phyloP scores from a whole-genome alignment of 805 yeast genomes.

The Metschnikowia aberdeeniae region DNA sequence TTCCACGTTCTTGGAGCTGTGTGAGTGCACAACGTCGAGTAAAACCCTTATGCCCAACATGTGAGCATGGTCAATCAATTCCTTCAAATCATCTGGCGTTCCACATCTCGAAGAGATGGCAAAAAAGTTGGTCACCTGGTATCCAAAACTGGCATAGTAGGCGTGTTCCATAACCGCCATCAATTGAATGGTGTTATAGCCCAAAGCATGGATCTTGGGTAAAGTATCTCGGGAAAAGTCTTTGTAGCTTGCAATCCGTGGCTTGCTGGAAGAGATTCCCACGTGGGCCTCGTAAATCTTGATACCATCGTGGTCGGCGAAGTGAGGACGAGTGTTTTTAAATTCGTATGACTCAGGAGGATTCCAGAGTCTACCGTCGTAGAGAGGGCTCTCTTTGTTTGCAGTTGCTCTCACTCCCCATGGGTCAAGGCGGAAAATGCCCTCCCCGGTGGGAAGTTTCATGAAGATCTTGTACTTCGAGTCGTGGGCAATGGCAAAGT shows the following conservation, averaged over 20 bases:
- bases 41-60: slow-evolving; percentile 79
- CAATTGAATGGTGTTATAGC: slow-evolving; percentile 89
- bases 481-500: slow-evolving; percentile 73
- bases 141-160: slow-evolving; percentile 96
- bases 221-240: slow-evolving; percentile 77
- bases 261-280: slow-evolving; percentile 91
- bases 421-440: slow-evolving; percentile 79
- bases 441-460: slow-evolving; percentile 61
- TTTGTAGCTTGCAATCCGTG: slow-evolving; percentile 75
- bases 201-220: slow-evolving; percentile 80
- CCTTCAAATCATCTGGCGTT: slow-evolving; percentile 91
- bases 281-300: slow-evolving; percentile 93
- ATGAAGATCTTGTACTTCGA: slow-evolving; percentile 71
- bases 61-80: slow-evolving; percentile 88
- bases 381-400: slow-evolving; percentile 48
- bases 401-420: slow-evolving; percentile 86
- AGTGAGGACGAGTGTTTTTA: slow-evolving; percentile 60
- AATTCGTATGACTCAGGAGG: slow-evolving; percentile 56
- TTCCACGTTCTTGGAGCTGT: slow-evolving; percentile 88
- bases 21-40: slow-evolving; percentile 92
- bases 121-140: slow-evolving; percentile 89
- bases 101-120: slow-evolving; percentile 90
- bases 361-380: slow-evolving; percentile 93
- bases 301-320: slow-evolving; percentile 40
- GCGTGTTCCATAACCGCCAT: slow-evolving; percentile 99